These are phyloP conservation scores for Microcos paniculata DNA, from an alignment of 345 rosid genomes.

Conservation along the genomic window DNA sequence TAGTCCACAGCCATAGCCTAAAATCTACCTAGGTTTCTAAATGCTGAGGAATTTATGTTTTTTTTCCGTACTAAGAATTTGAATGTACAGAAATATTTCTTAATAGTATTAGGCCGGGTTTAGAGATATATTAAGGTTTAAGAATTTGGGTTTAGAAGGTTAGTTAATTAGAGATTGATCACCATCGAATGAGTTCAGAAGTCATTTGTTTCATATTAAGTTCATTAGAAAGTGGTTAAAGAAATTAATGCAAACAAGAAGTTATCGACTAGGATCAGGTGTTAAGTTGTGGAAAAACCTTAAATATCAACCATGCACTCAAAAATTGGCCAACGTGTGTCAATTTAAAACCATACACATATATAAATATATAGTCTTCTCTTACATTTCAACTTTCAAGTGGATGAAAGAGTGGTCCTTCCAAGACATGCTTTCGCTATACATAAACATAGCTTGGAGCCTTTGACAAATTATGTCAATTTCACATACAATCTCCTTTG, in stretches of 20 bases:
- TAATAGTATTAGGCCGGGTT: too few species aligned
- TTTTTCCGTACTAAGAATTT: background rate
- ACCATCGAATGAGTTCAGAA: background rate
- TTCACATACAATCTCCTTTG: background rate
- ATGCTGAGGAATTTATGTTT: background rate
- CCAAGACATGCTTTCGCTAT: background rate
- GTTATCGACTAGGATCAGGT: background rate
- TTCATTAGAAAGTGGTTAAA: background rate
- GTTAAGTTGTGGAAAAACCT: background rate
- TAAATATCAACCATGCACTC: background rate
- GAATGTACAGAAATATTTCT: background rate
- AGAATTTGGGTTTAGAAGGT: background rate
- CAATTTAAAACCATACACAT: background rate
- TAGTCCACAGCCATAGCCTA: background rate
- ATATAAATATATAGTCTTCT: background rate
- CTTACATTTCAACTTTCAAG: background rate
- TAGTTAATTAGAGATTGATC: background rate
- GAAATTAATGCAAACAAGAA: conserved; percentile 2
- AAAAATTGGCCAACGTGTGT: background rate
- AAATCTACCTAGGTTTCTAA: background rate
- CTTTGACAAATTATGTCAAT: background rate
- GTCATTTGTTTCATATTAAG: background rate
- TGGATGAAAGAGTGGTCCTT: background rate
- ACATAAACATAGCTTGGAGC: background rate
- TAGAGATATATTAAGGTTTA: too few species aligned